Evolutionary conservation across 139 green algal genomes (phyloP).

Genomic region (Trebouxia sp.): DNA sequence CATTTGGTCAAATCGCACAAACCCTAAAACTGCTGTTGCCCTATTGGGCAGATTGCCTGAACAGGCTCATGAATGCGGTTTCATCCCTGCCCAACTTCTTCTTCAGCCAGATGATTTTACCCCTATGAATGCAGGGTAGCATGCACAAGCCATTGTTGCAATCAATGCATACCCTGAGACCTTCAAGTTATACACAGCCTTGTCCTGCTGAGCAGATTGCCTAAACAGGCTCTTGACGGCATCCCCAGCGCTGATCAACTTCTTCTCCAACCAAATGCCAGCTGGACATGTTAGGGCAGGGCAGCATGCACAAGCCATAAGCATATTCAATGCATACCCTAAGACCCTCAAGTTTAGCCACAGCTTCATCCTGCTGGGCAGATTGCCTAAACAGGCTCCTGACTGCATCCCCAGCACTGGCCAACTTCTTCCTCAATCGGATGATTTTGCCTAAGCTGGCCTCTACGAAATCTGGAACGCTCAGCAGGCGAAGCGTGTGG

Average conservation of each 20-base stretch:
- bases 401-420: constrained; percentile 54
- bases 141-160: too few species aligned
- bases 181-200: constrained; percentile 73
- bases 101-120: constrained; percentile 67
- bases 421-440: constrained; percentile 76
- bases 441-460: constrained; percentile 74
- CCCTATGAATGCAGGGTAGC: too few species aligned
- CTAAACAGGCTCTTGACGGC: constrained; percentile 74
- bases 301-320: too few species aligned
- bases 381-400: constrained; percentile 69
- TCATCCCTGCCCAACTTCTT: constrained; percentile 66
- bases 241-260: constrained; percentile 58
- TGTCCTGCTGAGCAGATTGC: constrained; percentile 57
- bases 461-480: constrained; percentile 88
- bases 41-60: constrained; percentile 61
- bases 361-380: constrained; percentile 64
- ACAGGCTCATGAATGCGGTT: constrained; percentile 61
- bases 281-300: too few species aligned
- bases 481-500: constrained; percentile 90
- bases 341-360: constrained; percentile 74
- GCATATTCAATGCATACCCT: constrained; percentile 32
- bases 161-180: constrained; percentile 38
- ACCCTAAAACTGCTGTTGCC: constrained; percentile 76
- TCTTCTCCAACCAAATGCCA: constrained; percentile 69
- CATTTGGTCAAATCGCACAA: constrained; percentile 47